phyloP scores from a whole-genome alignment of 192 early-diverging fungal species.

The Rhizophagus prolifer region DNA sequence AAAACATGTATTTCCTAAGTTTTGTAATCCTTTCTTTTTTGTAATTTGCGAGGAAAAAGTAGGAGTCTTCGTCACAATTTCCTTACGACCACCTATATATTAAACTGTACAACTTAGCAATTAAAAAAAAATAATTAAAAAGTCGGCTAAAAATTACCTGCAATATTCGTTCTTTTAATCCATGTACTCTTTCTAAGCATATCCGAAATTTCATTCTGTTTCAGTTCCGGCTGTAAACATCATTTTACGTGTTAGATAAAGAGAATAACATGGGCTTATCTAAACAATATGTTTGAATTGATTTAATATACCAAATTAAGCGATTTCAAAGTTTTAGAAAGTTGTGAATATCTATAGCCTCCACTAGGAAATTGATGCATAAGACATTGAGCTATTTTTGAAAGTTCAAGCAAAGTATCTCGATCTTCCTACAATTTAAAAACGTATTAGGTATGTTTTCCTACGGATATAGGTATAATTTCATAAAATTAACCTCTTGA shows the following conservation, averaged over 20 bases:
- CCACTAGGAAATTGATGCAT: not conserved
- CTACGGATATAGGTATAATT: not conserved
- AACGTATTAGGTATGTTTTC: not conserved
- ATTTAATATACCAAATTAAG: slow-evolving; percentile 8
- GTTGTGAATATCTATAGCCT: not conserved
- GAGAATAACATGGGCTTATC: not conserved
- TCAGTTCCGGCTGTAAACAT: not conserved
- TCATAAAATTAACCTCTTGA: slow-evolving; percentile 9
- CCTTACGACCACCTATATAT: not conserved
- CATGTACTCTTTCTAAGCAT: not conserved
- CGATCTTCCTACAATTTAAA: not conserved
- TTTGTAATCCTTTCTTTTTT: slow-evolving; percentile 60
- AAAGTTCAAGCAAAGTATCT: not conserved
- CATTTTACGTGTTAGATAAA: not conserved
- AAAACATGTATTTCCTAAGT: slow-evolving; percentile 88
- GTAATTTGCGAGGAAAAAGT: not conserved
- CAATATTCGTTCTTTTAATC: not conserved
- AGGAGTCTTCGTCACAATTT: not conserved
- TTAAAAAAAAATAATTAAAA: not conserved
- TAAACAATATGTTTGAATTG: not conserved
- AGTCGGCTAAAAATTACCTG: not conserved
- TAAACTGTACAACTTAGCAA: not conserved
- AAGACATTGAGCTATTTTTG: slow-evolving; percentile 13
- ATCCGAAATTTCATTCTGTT: not conserved
- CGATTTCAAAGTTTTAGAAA: not conserved